Evolutionary conservation across 805 yeast genomes (phyloP), one percentile per base, ranked within the genome.

Genomic region (Pichia ethanolica): DNA sequence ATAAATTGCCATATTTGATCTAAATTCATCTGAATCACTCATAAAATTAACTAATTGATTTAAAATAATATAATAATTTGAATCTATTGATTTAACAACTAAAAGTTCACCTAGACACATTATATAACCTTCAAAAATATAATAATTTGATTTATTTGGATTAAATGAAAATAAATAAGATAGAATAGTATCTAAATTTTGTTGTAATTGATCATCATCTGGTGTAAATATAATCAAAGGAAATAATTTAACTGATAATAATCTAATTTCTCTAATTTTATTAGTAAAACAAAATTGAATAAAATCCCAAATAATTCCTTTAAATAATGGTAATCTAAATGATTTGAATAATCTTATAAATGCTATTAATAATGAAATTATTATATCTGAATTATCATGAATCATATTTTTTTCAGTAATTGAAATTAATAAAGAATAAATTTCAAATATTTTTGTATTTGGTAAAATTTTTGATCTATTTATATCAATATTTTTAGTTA

Each of bases 81-180:
- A 89, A 7, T 88, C 93, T 2, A 66, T 44, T 6, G 74, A 72
- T 6, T 83, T 73, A 0, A 82, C 72, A 7, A 77, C 67, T 0
- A 86, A 82, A 35, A 88, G 59, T 46, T 81, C 86, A 1, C 83
- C 79, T 78, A 90, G 79, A 0, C 85, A 73, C 54, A 72, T 70
- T 1, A 81, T 70, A 0, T 79, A 71, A 0, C 84, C 76, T 60
- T 85, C 90, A 8, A 78, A 81, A 45, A 81, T 58, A 50, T 77
- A 71, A 10, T 56, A 54, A 9, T 55, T 55, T 4, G 47, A 45
- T 4, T 33, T 30, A 3, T 65, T 62, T 13, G 73, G 69, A 5
- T 68, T 67, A 40, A 78, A 70, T 0, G 67, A 58, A 37, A 77
- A 72, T 0, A 82, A 54, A 39, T 67, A 61, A 12, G 65, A 60